phyloP scores from a whole-genome alignment of 257 asterid genomes.

The Anisodus tanguticus region DNA sequence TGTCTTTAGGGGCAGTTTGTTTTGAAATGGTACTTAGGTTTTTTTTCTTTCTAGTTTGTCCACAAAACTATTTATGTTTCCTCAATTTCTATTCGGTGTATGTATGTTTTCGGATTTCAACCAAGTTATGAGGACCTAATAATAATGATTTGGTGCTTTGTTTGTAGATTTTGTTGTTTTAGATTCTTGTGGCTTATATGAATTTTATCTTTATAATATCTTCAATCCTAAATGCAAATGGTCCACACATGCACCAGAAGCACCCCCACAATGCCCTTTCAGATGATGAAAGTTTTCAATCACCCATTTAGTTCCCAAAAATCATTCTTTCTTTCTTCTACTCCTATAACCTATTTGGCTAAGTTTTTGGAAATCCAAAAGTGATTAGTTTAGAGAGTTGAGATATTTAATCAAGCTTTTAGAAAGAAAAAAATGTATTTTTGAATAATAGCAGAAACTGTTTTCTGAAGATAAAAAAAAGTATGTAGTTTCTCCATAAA shows the following conservation, averaged over 20 bases:
- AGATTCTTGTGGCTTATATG: background rate
- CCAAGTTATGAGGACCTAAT: constrained; percentile 39
- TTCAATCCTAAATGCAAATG: background rate
- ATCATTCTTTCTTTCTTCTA: background rate
- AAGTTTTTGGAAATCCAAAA: too few species aligned
- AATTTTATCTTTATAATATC: background rate
- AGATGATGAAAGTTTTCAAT: background rate
- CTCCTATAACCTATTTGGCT: background rate
- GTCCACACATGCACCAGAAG: background rate
- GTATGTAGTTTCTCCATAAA: too few species aligned
- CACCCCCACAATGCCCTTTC: background rate
- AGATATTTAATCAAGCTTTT: too few species aligned
- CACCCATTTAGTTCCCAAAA: background rate
- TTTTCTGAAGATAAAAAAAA: too few species aligned
- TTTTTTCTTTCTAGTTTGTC: background rate
- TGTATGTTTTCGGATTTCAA: constrained; percentile 33
- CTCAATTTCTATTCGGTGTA: constrained; percentile 27
- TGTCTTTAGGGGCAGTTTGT: constrained; percentile 19
- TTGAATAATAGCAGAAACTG: too few species aligned
- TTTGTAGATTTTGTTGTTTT: background rate
- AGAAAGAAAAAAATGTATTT: too few species aligned
- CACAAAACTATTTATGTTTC: background rate
- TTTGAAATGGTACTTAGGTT: background rate
- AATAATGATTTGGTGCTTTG: constrained; percentile 18
- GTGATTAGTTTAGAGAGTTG: too few species aligned